Base-by-base conservation (phyloP, 495 filamentous ascomycete genomes). In the Penicillium simplicissimum region DNA sequence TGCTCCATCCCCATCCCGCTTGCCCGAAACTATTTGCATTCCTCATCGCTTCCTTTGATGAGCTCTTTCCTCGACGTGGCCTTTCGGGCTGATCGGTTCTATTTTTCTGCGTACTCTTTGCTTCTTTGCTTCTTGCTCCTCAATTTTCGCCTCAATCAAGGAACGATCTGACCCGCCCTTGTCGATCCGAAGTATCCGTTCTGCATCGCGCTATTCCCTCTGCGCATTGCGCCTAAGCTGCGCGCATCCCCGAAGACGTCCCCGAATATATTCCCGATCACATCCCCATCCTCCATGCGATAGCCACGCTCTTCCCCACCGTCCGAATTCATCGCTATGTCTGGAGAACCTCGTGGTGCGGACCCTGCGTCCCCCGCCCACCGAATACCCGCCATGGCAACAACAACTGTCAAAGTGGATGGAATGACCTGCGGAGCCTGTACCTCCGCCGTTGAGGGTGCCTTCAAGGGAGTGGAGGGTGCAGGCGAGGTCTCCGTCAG, bases 381-480 rank as follows among this genome's bases (percentile, higher is more conserved):
- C 37, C 71, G 45, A 57, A 47, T 61, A 35, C 60, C 70, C 47
- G 63, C 70, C 69, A 89, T 92, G 90, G 91, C 92, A 8, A 96
- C 91, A n/a, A 97, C 93, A 31, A 96, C 91, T 5, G 76, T 97
- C 56, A 89, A 85, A 71, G 89, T 96, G 31, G 90, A 88, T 60
- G 93, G 93, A 57, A 97, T 97, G 93, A 97, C 93, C 68, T 96
- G 93, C 75, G 92, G 92, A 63, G 88, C 93, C 66, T 96, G 93
- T 70, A 95, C 93, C 19, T 92, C 91, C 17, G 85, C 93, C 8
- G 86, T 96, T 63, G 93, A 96, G 81, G 78, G 81, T 38, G 93
- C 88, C 57, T 95, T 99, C 77, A 89, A 88, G 64, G 83, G 82
- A 35, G 82, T 96, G 17, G 84, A 90, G 11, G 93, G 94, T 25